Evolutionary conservation across 176 grass and related monocot genomes (phyloP).

Genomic region (Cocos nucifera): DNA sequence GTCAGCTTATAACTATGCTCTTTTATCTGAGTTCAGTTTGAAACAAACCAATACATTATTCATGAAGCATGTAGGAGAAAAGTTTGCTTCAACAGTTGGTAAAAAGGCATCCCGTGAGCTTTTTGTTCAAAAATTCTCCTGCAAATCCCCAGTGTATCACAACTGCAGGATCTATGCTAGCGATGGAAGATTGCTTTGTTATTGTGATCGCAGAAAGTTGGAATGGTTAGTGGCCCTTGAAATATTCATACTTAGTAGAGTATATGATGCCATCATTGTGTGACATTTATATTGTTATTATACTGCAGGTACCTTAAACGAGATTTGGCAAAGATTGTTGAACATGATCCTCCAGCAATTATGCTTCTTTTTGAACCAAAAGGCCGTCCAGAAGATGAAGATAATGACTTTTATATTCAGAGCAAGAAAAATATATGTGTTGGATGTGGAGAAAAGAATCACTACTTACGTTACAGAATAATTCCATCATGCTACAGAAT

Average conservation of each 20-base stretch:
- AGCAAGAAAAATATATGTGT: constrained; percentile 98
- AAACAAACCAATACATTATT: constrained; percentile 50
- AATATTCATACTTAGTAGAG: not conserved
- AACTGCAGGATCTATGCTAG: constrained; percentile 95
- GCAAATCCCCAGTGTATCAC: constrained; percentile 94
- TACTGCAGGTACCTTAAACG: constrained; percentile 66
- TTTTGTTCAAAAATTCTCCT: constrained; percentile 92
- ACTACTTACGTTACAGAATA: constrained; percentile 95
- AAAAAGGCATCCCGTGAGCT: constrained; percentile 71
- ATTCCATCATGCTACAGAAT: constrained; percentile 98
- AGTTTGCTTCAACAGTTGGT: constrained; percentile 27
- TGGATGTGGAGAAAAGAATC: constrained; percentile 85
- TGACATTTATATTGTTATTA: not conserved
- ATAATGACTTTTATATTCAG: constrained; percentile 93
- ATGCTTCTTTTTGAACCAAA: constrained; percentile 98
- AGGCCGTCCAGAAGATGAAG: constrained; percentile 91
- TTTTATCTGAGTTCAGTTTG: constrained; percentile 54
- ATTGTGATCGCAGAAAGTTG: constrained; percentile 89
- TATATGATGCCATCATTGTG: no score
- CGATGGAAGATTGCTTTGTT: constrained; percentile 94
- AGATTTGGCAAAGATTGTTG: constrained; percentile 65
- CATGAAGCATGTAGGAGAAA: constrained; percentile 45
- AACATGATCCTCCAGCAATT: constrained; percentile 85
- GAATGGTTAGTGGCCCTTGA: constrained; percentile 59
- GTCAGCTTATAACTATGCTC: constrained; percentile 72